These are phyloP conservation scores for Leishmania major DNA, from an alignment of 208 protist species.

Conservation along the genomic window DNA sequence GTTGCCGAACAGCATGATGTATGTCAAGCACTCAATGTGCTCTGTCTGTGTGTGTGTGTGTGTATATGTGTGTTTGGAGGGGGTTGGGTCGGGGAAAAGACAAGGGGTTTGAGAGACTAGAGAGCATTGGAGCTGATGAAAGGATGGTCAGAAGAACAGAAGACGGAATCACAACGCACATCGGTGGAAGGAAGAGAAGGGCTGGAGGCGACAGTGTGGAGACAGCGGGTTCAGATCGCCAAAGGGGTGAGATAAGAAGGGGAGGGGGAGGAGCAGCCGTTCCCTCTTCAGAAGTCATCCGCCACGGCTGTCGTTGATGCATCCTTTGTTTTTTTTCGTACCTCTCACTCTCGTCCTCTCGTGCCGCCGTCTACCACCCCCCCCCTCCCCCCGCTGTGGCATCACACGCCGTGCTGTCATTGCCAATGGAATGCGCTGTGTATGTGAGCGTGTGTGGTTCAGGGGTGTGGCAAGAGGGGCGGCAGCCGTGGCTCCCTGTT, in stretches of 20 bases:
- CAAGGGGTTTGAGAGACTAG: neutral
- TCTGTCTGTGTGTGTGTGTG: neutral
- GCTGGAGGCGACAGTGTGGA: neutral
- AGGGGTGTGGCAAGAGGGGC: neutral
- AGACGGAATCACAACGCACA: neutral
- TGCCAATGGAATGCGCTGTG: neutral
- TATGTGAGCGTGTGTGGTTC: neutral
- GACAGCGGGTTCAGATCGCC: neutral
- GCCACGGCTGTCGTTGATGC: neutral
- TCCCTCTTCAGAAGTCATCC: neutral
- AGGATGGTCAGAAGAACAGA: neutral
- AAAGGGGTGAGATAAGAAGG: neutral
- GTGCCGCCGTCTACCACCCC: neutral
- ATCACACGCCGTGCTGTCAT: neutral
- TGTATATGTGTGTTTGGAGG: conserved; percentile 9
- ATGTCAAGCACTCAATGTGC: neutral
- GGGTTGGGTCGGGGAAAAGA: neutral
- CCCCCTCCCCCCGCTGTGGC: neutral
- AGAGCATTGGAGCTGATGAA: neutral
- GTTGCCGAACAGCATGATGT: conserved; percentile 59
- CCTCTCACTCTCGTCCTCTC: neutral
- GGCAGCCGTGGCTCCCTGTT: neutral
- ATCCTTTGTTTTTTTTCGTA: neutral
- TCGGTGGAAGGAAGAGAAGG: neutral
- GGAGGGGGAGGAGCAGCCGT: neutral